phyloP scores from a whole-genome alignment of 2,329 filamentous ascomycete genomes.

The Trichoderma sp. region DNA sequence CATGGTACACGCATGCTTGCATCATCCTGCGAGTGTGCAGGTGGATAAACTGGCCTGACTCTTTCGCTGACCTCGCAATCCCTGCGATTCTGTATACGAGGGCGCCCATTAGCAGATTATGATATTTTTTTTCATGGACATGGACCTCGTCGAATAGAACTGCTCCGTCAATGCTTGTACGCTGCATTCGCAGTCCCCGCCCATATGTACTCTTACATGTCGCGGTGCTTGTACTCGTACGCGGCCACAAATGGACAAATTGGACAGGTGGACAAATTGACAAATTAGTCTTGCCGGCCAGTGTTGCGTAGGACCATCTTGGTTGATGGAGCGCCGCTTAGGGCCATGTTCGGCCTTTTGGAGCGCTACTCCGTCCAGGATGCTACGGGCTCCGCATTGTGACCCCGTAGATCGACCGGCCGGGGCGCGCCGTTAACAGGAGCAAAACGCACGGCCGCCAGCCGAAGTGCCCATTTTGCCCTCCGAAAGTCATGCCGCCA shows the following conservation, averaged over 20 bases:
- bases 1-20: not conserved
- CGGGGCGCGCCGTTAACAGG: slow-evolving; percentile 11
- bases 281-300: not conserved
- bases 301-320: not conserved
- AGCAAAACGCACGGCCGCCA: slow-evolving; percentile 8
- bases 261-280: not conserved
- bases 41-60: not conserved
- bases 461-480: not conserved
- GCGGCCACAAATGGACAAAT: not conserved
- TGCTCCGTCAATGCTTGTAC: not conserved
- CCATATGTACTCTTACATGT: not conserved
- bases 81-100: not conserved
- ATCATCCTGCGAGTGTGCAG: not conserved
- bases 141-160: not conserved
- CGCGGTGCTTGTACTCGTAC: not conserved
- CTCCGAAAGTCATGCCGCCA: not conserved
- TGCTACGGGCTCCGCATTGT: slow-evolving; percentile 12
- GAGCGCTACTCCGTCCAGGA: slow-evolving; percentile 1
- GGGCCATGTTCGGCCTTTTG: not conserved
- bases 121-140: not conserved
- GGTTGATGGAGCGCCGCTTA: not conserved
- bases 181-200: not conserved
- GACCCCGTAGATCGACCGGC: slow-evolving; percentile 6
- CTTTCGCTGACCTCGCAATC: not conserved
- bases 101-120: not conserved